Conservation (phyloP, 2,329 filamentous ascomycete genomes). For the Stromatinia cepivora region DNA sequence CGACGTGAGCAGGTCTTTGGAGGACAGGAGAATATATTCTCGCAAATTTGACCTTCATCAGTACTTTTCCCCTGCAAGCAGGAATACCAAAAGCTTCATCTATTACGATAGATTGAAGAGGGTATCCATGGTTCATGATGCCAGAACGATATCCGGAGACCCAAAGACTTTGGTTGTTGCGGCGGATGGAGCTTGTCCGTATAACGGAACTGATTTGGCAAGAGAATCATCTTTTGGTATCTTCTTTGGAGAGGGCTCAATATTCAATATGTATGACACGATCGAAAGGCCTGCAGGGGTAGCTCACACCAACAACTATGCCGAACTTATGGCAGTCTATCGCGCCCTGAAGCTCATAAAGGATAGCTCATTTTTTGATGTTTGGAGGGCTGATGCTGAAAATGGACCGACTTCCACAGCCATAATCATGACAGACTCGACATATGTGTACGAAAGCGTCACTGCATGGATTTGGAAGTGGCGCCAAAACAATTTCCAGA, state of each 20-base stretch:
- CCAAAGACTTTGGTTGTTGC: neutral
- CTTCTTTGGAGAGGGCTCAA: neutral
- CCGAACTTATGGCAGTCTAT: neutral
- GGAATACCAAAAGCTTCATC: slow-evolving; percentile 7
- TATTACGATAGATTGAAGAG: neutral
- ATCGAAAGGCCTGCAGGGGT: neutral
- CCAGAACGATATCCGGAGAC: neutral
- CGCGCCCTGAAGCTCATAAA: neutral
- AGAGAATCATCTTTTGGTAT: neutral
- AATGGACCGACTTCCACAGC: neutral
- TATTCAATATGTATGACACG: neutral
- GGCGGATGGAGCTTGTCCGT: neutral
- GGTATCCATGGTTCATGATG: neutral
- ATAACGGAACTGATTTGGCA: neutral
- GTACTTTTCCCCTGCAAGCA: slow-evolving; percentile 3
- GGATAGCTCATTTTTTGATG: neutral
- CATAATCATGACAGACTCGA: slow-evolving; percentile 10
- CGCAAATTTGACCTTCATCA: slow-evolving; percentile 16
- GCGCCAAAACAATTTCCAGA: neutral
- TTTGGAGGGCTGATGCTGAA: neutral
- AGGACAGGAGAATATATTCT: neutral
- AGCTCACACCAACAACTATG: neutral
- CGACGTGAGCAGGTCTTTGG: neutral
- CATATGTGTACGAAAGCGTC: neutral
- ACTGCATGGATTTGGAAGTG: neutral